phyloP scores from a whole-genome alignment of 306 rosid genomes.

The Lathyrus tuberosus region DNA sequence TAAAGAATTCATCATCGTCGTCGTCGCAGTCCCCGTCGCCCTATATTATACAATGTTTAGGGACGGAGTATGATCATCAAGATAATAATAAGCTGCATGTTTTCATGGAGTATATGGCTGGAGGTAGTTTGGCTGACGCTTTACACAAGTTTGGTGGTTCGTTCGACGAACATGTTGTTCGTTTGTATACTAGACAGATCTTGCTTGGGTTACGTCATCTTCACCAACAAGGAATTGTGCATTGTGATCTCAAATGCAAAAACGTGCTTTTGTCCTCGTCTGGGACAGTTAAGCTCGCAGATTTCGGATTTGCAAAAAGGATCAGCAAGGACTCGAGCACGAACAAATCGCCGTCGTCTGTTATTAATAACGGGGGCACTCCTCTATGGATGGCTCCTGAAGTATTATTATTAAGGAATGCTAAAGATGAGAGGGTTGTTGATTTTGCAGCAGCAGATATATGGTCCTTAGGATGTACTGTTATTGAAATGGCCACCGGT shows the following conservation, averaged over 20 bases:
- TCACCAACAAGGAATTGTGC: conserved; percentile 56
- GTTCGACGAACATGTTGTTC: conserved; percentile 56
- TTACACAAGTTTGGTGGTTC: conserved; percentile 60
- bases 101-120: conserved; percentile 70
- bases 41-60: conserved; percentile 52
- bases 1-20: conserved; percentile 21
- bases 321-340: conserved; percentile 9
- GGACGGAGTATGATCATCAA: conserved; percentile 43
- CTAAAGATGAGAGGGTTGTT: conserved; percentile 47
- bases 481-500: conserved; percentile 76
- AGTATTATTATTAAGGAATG: conserved; percentile 34
- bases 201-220: conserved; percentile 53
- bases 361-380: conserved; percentile 45
- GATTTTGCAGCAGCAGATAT: conserved; percentile 49
- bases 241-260: conserved; percentile 66
- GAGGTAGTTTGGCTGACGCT: conserved; percentile 66
- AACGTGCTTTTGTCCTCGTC: conserved; percentile 67
- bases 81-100: conserved; percentile 42
- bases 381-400: conserved; percentile 88
- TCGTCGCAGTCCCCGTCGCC: conserved; percentile 34
- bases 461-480: conserved; percentile 72
- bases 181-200: conserved; percentile 60
- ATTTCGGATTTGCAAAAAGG: conserved; percentile 64
- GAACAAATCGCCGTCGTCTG: not conserved
- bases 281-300: conserved; percentile 64